These are phyloP conservation scores for Chaetomidium leptoderma DNA, from an alignment of 495 filamentous ascomycete species.

Conservation along the genomic window DNA sequence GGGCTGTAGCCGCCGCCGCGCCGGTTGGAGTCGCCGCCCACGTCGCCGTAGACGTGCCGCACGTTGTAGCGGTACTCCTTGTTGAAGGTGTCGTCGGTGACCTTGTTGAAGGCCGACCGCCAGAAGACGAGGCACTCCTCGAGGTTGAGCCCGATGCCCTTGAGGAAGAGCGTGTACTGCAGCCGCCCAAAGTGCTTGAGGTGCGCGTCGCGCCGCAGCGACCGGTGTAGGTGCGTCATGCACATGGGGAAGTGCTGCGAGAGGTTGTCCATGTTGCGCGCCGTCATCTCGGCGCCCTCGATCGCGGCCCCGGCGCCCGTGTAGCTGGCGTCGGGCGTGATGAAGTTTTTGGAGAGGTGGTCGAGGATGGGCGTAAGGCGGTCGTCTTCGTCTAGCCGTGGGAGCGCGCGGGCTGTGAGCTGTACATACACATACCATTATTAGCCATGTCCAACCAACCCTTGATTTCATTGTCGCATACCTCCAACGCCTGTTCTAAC, in stretches of 20 bases:
- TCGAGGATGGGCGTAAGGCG: conserved; percentile 88
- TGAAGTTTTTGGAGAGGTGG: conserved; percentile 88
- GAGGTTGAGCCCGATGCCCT: conserved; percentile 87
- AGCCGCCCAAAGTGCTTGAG: conserved; percentile 91
- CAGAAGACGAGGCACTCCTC: conserved; percentile 95
- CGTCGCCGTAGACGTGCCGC: conserved; percentile 88
- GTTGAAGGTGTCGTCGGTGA: conserved; percentile 87
- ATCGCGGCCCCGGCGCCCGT: conserved; percentile 48
- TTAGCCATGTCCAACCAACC: not conserved
- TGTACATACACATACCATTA: conserved; percentile 26
- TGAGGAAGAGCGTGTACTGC: conserved; percentile 96
- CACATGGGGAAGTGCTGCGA: conserved; percentile 87
- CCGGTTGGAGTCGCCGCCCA: conserved; percentile 86
- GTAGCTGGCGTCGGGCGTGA: conserved; percentile 80
- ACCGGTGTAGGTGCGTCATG: conserved; percentile 85
- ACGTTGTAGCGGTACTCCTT: conserved; percentile 97
- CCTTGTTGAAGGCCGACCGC: conserved; percentile 75
- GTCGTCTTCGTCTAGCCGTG: conserved; percentile 93
- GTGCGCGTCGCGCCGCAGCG: conserved; percentile 76
- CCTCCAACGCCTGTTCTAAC: conserved; percentile 77
- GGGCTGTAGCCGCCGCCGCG: conserved; percentile 82
- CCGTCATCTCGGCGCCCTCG: conserved; percentile 67
- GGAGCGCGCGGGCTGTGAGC: conserved; percentile 83
- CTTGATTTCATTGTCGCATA: conserved; percentile 31
- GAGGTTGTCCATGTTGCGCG: conserved; percentile 75